Evolutionary conservation across 805 yeast genomes (phyloP), one percentile per base, ranked within the genome.

Genomic region (Pichia ethanolica): DNA sequence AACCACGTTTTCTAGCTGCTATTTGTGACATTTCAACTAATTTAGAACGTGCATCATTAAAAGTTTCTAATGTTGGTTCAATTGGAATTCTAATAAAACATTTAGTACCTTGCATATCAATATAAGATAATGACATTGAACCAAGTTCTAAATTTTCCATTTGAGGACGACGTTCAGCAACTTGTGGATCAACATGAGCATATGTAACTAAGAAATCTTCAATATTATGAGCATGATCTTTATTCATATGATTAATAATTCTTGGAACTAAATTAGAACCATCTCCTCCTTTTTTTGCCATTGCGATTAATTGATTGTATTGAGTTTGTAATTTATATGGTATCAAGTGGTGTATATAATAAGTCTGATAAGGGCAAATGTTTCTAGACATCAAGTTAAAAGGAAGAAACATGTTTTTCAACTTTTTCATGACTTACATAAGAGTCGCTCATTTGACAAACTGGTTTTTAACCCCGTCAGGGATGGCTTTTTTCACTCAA

Each of bases 221-320:
- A 34, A 89, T 69, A 10, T 91, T 79, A 60, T 84, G 70, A 49
- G 70, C 73, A 65, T 89, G 96, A 69, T 81, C 86, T 53, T 72
- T 73, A 72, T 88, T 89, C 95, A 89, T 86, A 64, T 87, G 93
- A 28, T 73, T 62, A n/a, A 82, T 66, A 45, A 88, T 85, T 60
- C 86, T 69, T 14, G 60, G 35, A 20, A 44, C 36, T 5, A 49
- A 3, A 26, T 45, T 30, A 11, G 35, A 12, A n/a, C 38, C 47
- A 27, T 39, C 37, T 26, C 35, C 42, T 13, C 27, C 14, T 12
- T 35, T 42, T 14, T 42, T 41, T 10, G 41, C 8, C 35, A 14
- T 20, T 33, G 20, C 3, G 20, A 20, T 20, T 20, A 20, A 20
- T 20, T 20, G 3, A 20, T 20, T 20, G 20, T 20, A 20, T 2